These are phyloP conservation scores for Echeveria elegans DNA, from an alignment of 164 flowering plant species.

Conservation along the genomic window DNA sequence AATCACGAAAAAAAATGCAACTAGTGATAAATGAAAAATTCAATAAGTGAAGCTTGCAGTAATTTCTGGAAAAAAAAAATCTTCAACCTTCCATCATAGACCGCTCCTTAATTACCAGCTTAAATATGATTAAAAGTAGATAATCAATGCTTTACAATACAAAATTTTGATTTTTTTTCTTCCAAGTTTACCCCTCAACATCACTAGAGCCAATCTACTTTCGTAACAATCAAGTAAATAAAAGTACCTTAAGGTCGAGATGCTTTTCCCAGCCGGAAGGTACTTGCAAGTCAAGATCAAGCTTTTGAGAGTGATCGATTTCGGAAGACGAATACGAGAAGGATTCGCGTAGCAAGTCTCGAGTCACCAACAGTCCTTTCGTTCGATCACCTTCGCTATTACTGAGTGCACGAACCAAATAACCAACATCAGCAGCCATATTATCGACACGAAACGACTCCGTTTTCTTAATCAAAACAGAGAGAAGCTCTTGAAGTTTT, in stretches of 20 bases:
- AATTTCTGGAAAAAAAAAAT: not conserved
- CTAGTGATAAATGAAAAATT: not conserved
- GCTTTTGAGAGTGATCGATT: slow-evolving; percentile 36
- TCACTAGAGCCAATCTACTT: not conserved
- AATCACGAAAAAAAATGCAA: not conserved
- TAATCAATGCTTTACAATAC: not conserved
- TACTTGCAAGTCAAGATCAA: slow-evolving; percentile 78
- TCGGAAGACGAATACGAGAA: not conserved
- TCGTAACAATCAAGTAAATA: not conserved
- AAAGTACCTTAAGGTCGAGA: slow-evolving; percentile 51
- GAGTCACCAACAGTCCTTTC: slow-evolving; percentile 34
- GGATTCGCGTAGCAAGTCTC: slow-evolving; percentile 56
- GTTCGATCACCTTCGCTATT: slow-evolving; percentile 13
- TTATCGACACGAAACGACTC: not conserved
- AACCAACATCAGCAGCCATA: slow-evolving; percentile 76
- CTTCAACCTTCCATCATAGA: not conserved
- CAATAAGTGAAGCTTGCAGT: not conserved
- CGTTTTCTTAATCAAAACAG: not conserved
- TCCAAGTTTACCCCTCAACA: not conserved
- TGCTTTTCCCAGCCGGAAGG: slow-evolving; percentile 54
- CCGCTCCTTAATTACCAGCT: not conserved
- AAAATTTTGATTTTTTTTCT: not conserved
- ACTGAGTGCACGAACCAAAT: slow-evolving; percentile 18
- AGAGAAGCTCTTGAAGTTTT: not conserved
- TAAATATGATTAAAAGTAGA: not conserved